Base-by-base conservation (phyloP, 169 alveolate species). In the Neospora caninum region DNA sequence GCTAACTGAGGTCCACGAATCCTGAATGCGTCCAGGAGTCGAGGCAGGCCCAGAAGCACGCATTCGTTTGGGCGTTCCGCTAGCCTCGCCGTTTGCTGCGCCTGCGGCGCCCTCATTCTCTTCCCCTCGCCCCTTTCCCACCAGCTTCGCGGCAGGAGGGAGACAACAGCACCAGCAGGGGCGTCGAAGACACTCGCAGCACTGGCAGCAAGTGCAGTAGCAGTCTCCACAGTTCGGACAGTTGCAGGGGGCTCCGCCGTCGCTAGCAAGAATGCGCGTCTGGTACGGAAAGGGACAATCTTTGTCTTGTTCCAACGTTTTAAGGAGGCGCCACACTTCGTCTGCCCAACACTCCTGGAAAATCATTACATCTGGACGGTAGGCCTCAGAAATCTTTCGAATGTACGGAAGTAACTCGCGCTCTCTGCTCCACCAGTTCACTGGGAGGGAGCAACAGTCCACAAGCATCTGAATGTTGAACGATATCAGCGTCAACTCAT, bases 401-500 rank as follows among this genome's bases (percentile, higher is more conserved):
- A 94, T 34, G 92, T 84, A 91, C 69, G 88, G 94, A 58, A 38
- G 29, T 16, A 94, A 88, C 54, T 93, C 92, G 36, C 88, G 94
- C 94, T 91, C 95, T 38, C 96, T 73, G 41, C 94, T 94, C 78
- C 70, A 53, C 94, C 95, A 91, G 88, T 94, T 94, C 31, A 69
- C 93, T n/a, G 83, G 70, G 34, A 94, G 84, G 0, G 91, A 34
- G 78, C 91, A 88, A 80, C 95, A 88, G 93, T 94, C 31, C 42
- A 73, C 95, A 34, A 82, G 93, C 94, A 96, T 95, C 92, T 80
- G 94, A 38, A 94, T 45, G 82, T 93, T 95, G 58, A 96, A 96
- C 69, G 97, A 86, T 20, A 96, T 73, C 29, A 96, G 92, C 29
- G 95, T 96, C 69, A 96, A 94, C 92, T 93, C 94, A 31, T 80